These are phyloP conservation scores for Plantago elongata DNA, from an alignment of 257 asterid genomes.

Conservation along the genomic window DNA sequence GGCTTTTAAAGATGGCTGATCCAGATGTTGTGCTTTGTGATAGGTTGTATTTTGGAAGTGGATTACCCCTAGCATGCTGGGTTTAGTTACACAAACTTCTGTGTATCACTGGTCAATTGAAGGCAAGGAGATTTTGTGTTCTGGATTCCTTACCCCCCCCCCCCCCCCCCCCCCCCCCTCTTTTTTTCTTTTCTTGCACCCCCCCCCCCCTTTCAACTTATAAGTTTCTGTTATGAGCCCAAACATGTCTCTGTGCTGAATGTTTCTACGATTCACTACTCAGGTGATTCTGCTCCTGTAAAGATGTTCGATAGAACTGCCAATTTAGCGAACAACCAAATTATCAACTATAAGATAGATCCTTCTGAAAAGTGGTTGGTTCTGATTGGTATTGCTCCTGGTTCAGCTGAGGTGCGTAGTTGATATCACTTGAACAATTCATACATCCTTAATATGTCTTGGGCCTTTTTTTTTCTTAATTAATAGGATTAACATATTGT, in stretches of 20 bases:
- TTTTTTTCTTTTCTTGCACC: too few relatives aligned
- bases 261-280: conserved; percentile 12
- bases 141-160: background rate
- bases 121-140: conserved; percentile 34
- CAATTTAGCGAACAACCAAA: conserved; percentile 77
- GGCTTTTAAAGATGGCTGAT: conserved; percentile 11
- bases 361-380: conserved; percentile 97
- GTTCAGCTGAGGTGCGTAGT: conserved; percentile 74
- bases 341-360: conserved; percentile 83
- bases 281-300: conserved; percentile 85
- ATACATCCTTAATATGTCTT: too few relatives aligned
- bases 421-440: background rate
- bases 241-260: conserved; percentile 7
- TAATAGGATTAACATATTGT: too few relatives aligned
- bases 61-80: conserved; percentile 85
- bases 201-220: background rate
- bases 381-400: conserved; percentile 91
- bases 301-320: conserved; percentile 93
- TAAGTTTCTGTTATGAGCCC: background rate
- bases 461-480: too few relatives aligned
- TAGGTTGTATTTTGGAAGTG: conserved; percentile 97
- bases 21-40: conserved; percentile 13
- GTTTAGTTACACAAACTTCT: conserved; percentile 79
- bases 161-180: too few relatives aligned
- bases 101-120: conserved; percentile 96